A percentile compares a stretch with the other conserved stretches of the same genome.
phyloP scores from a whole-genome alignment of 2,329 filamentous ascomycete species.

The Pseudocercospora macadamiae region DNA sequence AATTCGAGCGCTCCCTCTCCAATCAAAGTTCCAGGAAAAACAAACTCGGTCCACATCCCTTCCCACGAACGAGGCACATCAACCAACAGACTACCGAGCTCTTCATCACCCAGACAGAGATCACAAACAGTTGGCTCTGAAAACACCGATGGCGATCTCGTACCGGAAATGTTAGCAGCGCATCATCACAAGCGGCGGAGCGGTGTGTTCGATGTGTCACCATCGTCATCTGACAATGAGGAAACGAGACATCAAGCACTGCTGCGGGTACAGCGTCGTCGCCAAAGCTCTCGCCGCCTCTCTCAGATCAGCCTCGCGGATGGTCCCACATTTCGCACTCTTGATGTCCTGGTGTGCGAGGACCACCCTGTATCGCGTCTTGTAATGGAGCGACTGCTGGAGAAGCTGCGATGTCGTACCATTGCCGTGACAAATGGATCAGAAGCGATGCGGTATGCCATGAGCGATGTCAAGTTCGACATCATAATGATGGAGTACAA shows the following conservation, averaged over 20 bases:
- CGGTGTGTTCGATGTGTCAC: slow-evolving; percentile 94
- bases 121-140: slow-evolving; percentile 94
- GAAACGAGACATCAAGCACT: slow-evolving; percentile 88
- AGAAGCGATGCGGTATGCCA: slow-evolving; percentile 89
- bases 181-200: slow-evolving; percentile 86
- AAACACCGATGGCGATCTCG: slow-evolving; percentile 72
- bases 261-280: slow-evolving; percentile 85
- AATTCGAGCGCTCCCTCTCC: slow-evolving; percentile 59
- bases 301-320: slow-evolving; percentile 88
- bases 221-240: slow-evolving; percentile 96
- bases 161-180: slow-evolving; percentile 62
- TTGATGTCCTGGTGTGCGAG: slow-evolving; percentile 95
- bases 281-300: slow-evolving; percentile 92
- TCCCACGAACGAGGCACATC: slow-evolving; percentile 44
- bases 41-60: slow-evolving; percentile 52
- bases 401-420: slow-evolving; percentile 92
- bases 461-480: slow-evolving; percentile 97
- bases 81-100: slow-evolving; percentile 36
- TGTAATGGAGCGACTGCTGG: slow-evolving; percentile 97
- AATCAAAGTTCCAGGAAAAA: slow-evolving; percentile 51
- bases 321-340: slow-evolving; percentile 81
- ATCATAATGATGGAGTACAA: slow-evolving; percentile 98
- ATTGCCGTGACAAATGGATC: slow-evolving; percentile 88
- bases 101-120: slow-evolving; percentile 66
- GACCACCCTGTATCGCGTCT: slow-evolving; percentile 95